Conservation (phyloP, 2,329 filamentous ascomycete species). For the Aspergillus neotritici region DNA sequence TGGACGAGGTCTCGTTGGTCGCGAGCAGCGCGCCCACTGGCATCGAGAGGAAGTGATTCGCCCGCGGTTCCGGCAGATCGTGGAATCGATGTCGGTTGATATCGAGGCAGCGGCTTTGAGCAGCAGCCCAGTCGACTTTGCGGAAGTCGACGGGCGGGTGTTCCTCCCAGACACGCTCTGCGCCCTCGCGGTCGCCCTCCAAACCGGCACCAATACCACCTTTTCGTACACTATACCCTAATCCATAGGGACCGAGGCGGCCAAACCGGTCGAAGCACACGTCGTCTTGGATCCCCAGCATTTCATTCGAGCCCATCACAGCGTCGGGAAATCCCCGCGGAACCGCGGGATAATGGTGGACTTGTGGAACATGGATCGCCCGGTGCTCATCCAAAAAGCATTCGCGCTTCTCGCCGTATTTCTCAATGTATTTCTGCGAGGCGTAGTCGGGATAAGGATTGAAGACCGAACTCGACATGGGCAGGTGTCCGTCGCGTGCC, state of each 20-base stretch:
- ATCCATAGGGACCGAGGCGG: conserved; percentile 79
- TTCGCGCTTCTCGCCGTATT: conserved; percentile 58
- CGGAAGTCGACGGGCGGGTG: conserved; percentile 70
- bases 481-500: conserved; percentile 24
- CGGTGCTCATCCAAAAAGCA: conserved; percentile 71
- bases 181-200: conserved; percentile 74
- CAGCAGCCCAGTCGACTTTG: conserved; percentile 70
- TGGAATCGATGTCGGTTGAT: conserved; percentile 66
- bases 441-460: conserved; percentile 63
- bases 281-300: conserved; percentile 72
- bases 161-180: conserved; percentile 71
- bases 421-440: conserved; percentile 50
- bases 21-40: conserved; percentile 23
- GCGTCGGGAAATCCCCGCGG: conserved; percentile 79
- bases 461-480: conserved; percentile 51
- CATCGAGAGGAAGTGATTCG: conserved; percentile 33
- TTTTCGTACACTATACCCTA: conserved; percentile 71
- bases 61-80: conserved; percentile 32
- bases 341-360: conserved; percentile 71
- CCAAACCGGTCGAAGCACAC: conserved; percentile 93
- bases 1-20: conserved; percentile 12
- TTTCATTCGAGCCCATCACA: conserved; percentile 77
- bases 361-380: conserved; percentile 58
- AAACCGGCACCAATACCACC: conserved; percentile 83
- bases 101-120: conserved; percentile 66